Conservation (phyloP, 805 yeast species). For the Teunomyces pallodes region DNA sequence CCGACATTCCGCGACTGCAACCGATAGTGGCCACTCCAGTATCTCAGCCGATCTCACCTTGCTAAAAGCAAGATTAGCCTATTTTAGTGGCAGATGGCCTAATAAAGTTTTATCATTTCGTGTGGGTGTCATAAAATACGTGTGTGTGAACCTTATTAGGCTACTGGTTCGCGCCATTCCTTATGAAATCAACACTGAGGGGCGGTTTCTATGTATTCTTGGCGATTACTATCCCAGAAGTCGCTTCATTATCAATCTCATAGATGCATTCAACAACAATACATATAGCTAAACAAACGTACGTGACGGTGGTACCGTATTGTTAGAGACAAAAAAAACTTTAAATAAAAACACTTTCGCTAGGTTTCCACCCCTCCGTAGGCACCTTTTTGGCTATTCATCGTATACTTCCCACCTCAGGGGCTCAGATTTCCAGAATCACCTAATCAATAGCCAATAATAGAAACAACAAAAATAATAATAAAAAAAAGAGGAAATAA, state of each 20-base stretch:
- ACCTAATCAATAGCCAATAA: background rate
- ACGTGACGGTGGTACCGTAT: no score
- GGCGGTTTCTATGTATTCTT: no score
- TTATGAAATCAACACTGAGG: no score
- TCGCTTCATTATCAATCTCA: no score
- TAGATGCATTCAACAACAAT: no score
- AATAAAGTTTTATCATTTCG: background rate
- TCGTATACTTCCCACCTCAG: background rate
- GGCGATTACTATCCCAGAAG: no score
- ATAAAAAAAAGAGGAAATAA: background rate
- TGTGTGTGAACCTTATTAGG: background rate
- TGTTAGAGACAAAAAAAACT: no score
- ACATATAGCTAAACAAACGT: no score
- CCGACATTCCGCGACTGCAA: background rate
- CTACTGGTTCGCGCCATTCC: background rate
- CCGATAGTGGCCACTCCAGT: background rate
- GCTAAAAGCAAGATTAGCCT: background rate
- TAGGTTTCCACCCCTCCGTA: no score
- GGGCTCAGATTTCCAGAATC: slow-evolving; percentile 2
- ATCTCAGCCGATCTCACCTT: background rate
- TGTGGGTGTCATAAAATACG: background rate
- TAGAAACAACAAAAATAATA: background rate
- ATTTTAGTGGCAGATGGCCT: background rate
- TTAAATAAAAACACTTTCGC: no score
- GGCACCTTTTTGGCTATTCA: background rate